Base-by-base conservation (phyloP, 306 rosid species). In the Phaseolus lunatus region DNA sequence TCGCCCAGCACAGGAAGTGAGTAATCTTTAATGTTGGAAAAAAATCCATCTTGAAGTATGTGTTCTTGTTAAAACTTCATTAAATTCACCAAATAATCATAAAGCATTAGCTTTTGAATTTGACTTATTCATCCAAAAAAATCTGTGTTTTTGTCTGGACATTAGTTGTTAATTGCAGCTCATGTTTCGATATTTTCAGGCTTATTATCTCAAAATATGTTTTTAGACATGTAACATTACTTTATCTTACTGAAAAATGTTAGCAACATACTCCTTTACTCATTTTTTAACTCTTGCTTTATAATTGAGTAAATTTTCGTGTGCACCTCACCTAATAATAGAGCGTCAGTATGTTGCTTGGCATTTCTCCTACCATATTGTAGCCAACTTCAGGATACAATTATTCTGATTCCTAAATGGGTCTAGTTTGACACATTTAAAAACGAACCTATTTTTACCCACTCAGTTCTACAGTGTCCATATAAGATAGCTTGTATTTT, bases 1-100 rank as follows among this genome's bases (percentile, higher is more conserved):
- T 52, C 91, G 92, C 54, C 91, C 93, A 52, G 54, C 88, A 24
- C 89, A 79, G 5, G 94, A 92, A 88, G 92, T 89, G 79, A 84
- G 85, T 33, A 31, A 41, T 37, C 37, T 39, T 3, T 2, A 37
- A 33, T 66, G 52, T 26, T 15, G 9, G 69, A 0, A 29, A 43
- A 47, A 56, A 31, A 3, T 81, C 37, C 52, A 80, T 49, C 35
- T 54, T 35, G 64, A 66, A 74, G 18, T 67, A 73, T 59, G 31
- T 22, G 11, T 59, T 26, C 27, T 9, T 79, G n/a, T 59, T 61
- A 48, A 79, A 47, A 39, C 26, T 71, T 78, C 39, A 15, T 45
- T 39, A 0, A 57, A 20, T n/a, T 43, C 33, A 39, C 72, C 19
- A 2, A 48, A 22, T 50, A 57, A 66, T 49, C 35, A 29, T 48